A percentile compares a stretch with the other conserved stretches of the same genome.
Conservation (phyloP, 164 flowering plant species). For the Malania oleifera region DNA sequence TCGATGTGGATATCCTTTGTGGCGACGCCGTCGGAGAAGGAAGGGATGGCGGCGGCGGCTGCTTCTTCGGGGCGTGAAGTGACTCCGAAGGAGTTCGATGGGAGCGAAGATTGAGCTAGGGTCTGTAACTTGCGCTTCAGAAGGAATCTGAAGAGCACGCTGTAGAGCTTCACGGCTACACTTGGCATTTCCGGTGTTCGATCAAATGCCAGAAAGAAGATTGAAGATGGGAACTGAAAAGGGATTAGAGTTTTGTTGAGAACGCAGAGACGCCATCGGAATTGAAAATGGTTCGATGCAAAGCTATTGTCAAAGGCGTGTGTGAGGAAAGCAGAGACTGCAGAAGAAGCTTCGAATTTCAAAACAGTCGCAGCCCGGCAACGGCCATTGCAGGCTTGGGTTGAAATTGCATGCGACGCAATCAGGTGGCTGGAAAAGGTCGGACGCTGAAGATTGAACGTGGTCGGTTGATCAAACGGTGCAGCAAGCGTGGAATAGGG, state of each 20-base stretch:
- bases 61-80: constrained; percentile 80
- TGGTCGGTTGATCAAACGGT: neutral
- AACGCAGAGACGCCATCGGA: too few species aligned
- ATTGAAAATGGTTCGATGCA: too few species aligned
- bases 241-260: too few species aligned
- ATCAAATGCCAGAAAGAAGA: neutral
- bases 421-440: neutral
- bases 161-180: constrained; percentile 81
- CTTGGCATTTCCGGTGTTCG: constrained; percentile 53
- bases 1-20: constrained; percentile 91
- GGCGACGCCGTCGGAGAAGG: constrained; percentile 89
- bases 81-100: constrained; percentile 61
- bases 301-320: neutral
- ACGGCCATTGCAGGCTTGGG: neutral
- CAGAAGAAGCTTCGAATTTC: neutral
- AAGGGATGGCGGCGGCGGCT: constrained; percentile 63
- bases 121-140: constrained; percentile 78
- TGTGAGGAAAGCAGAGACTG: neutral
- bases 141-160: constrained; percentile 83
- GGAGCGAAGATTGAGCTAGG: constrained; percentile 35
- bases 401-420: neutral
- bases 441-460: neutral
- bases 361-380: neutral
- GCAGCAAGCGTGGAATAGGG: too few species aligned
- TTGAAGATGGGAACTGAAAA: too few species aligned